A percentile compares a stretch with the other conserved stretches of the same genome.
Conservation (phyloP, 345 rosid genomes). For the Syzygium oleosum region DNA sequence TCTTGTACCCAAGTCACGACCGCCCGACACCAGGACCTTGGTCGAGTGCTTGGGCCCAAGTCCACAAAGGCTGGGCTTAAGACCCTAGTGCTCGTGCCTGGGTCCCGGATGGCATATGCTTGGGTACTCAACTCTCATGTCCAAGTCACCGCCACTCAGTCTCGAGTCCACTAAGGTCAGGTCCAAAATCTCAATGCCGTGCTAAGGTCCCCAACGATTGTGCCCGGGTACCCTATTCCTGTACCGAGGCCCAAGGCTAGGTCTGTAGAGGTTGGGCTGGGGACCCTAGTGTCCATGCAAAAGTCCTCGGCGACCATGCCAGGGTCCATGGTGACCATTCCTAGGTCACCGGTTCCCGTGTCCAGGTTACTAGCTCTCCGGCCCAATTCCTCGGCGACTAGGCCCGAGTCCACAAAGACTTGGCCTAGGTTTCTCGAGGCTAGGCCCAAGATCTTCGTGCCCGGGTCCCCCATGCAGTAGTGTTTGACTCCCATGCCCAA, state of each 20-base stretch:
- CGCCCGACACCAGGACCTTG: accelerated
- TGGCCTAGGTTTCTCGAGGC: accelerated
- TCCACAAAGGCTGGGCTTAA: neutral
- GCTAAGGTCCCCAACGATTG: neutral
- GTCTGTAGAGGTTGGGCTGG: neutral
- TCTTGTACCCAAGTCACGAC: neutral
- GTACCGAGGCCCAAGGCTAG: neutral
- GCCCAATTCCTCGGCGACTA: neutral
- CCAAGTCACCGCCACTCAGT: neutral
- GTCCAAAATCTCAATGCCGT: neutral
- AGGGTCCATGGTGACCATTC: accelerated
- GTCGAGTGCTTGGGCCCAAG: neutral
- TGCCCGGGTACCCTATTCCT: neutral
- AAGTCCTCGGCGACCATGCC: neutral
- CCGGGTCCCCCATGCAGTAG: neutral
- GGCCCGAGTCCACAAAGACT: neutral
- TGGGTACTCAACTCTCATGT: neutral
- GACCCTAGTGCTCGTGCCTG: neutral
- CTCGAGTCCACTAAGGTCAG: accelerated
- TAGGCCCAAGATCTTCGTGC: accelerated
- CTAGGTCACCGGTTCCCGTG: accelerated
- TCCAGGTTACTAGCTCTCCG: too few relatives aligned
- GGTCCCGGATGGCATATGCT: neutral
- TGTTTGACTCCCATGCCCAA: neutral
- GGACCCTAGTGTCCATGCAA: neutral